A percentile compares a stretch with the other conserved stretches of the same genome.
Conservation (phyloP, 2,329 filamentous ascomycete genomes). For the Fusarium austroafricanum region DNA sequence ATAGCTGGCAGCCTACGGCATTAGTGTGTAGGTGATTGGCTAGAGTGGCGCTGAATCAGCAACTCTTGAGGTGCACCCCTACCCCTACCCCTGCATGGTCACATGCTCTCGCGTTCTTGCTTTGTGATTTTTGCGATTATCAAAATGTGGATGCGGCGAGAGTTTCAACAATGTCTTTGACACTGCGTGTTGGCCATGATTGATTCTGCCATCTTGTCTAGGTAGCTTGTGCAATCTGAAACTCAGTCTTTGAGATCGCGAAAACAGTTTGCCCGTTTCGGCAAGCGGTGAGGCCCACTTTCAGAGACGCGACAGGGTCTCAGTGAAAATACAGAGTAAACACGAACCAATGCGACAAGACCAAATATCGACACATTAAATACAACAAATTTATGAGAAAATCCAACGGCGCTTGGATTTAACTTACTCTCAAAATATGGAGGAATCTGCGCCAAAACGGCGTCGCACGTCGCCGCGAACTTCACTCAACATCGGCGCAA, state of each 20-base stretch:
- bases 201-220: background rate
- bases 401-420: background rate
- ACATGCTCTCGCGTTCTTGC: slow-evolving; percentile 33
- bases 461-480: slow-evolving; percentile 70
- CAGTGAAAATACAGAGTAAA: slow-evolving; percentile 44
- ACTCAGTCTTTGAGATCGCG: background rate
- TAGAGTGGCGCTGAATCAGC: background rate
- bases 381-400: slow-evolving; percentile 18
- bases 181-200: no score
- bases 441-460: slow-evolving; percentile 71
- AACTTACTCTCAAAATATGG: slow-evolving; percentile 49
- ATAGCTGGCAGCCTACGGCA: background rate
- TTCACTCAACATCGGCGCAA: slow-evolving; percentile 34
- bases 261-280: slow-evolving; percentile 10
- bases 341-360: slow-evolving; percentile 42
- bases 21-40: background rate
- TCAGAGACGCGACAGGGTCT: slow-evolving; percentile 39
- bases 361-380: slow-evolving; percentile 12
- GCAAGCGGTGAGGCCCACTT: slow-evolving; percentile 46
- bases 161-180: background rate
- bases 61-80: background rate
- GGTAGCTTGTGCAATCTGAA: background rate
- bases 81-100: background rate
- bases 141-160: background rate
- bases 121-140: background rate